Evolutionary conservation across 495 filamentous ascomycete species (phyloP).

Genomic region (Rusavskia elegans): DNA sequence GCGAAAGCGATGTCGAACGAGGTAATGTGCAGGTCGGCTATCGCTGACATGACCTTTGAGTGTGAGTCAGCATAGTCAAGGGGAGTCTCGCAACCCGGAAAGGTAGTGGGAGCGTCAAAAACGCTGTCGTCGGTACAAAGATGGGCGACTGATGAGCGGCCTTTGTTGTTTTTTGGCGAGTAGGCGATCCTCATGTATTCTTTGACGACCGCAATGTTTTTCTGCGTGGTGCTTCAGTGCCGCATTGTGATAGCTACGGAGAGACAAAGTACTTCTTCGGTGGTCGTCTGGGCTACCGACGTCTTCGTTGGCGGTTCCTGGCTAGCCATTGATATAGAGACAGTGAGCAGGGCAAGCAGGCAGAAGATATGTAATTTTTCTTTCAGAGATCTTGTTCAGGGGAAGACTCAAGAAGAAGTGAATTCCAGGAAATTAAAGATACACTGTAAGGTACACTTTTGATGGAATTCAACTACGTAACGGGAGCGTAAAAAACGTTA

Average conservation of each 20-base stretch:
- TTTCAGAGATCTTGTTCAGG: no score
- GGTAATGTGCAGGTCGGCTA: conserved; percentile 18
- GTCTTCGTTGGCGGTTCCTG: conserved; percentile 8
- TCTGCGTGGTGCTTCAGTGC: conserved; percentile 6
- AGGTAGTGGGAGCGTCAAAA: conserved; percentile 16
- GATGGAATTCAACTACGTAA: no score
- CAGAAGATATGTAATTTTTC: no score
- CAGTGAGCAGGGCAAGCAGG: no score
- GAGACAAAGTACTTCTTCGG: conserved; percentile 6
- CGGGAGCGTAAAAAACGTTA: no score
- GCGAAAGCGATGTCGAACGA: conserved; percentile 18
- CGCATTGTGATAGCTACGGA: neutral
- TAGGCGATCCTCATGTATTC: conserved; percentile 22
- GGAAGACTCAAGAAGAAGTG: no score
- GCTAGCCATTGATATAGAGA: conserved; percentile 3
- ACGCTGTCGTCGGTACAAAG: neutral
- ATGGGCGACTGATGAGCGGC: conserved; percentile 15
- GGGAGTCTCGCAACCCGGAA: conserved; percentile 18
- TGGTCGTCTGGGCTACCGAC: conserved; percentile 6
- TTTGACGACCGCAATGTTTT: conserved; percentile 20
- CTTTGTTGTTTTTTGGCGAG: conserved; percentile 15
- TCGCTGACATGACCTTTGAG: conserved; percentile 17
- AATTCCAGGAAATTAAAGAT: no score
- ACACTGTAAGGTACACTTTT: no score
- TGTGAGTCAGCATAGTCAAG: conserved; percentile 22